Conservation (phyloP, 768 basidiomycete genomes). For the Calocybe gangraenosa region DNA sequence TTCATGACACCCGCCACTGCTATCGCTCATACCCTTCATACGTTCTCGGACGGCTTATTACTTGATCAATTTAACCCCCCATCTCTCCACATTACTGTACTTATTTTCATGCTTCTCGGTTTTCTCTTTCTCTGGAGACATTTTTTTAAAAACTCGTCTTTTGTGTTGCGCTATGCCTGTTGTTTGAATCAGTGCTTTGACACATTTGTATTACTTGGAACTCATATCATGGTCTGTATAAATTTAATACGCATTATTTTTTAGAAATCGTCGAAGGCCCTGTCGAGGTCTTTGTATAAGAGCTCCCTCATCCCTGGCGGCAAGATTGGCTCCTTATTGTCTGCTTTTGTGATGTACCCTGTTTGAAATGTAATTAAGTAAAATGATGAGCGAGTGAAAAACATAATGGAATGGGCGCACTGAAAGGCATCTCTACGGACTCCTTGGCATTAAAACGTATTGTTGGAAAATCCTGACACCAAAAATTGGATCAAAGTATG, state of each 20-base stretch:
- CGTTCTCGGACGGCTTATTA: too few relatives aligned
- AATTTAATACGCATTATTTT: not conserved
- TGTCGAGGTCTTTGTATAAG: slow-evolving; percentile 81
- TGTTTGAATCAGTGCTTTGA: slow-evolving; percentile 1
- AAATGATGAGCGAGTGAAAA: not conserved
- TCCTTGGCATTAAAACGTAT: slow-evolving; percentile 85
- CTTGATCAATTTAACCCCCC: too few relatives aligned
- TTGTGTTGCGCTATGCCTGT: not conserved
- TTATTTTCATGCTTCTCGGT: not conserved
- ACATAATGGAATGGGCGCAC: slow-evolving; percentile 38
- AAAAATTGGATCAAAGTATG: too few relatives aligned
- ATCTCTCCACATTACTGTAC: not conserved
- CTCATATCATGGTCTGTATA: slow-evolving; percentile 4
- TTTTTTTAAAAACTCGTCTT: not conserved
- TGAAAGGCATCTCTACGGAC: slow-evolving; percentile 97
- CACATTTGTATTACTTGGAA: slow-evolving; percentile 10
- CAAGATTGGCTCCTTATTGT: slow-evolving; percentile 59
- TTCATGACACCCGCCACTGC: slow-evolving; percentile 4
- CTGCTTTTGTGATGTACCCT: slow-evolving; percentile 44
- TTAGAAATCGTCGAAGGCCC: slow-evolving; percentile 83
- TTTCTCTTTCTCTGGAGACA: not conserved
- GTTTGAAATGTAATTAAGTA: not conserved
- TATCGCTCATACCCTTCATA: too few relatives aligned
- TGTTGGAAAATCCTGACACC: slow-evolving; percentile 75
- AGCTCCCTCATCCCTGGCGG: slow-evolving; percentile 90